A percentile compares a stretch with the other conserved stretches of the same genome.
phyloP scores from a whole-genome alignment of 1,139 yeast genomes.

The Groenewaldozyma auringiensis region DNA sequence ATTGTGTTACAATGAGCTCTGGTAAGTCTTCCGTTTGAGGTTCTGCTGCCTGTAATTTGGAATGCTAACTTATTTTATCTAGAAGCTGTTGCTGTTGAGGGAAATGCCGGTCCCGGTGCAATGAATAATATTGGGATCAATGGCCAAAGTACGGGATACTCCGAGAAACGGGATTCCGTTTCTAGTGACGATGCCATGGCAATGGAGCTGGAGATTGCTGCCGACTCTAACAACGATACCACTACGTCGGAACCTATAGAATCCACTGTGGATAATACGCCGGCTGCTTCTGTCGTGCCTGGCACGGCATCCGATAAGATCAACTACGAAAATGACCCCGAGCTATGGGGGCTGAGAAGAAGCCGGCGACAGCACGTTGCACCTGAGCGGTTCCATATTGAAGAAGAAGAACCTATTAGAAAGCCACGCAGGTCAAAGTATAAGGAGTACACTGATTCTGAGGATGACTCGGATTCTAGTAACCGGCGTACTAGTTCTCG shows the following conservation, averaged over 20 bases:
- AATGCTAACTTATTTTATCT: no score
- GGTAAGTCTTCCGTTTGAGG: no score
- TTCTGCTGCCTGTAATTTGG: no score
- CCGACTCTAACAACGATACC: background rate
- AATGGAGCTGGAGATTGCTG: slow-evolving; percentile 3
- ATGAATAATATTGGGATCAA: background rate
- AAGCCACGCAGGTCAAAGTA: slow-evolving; percentile 12
- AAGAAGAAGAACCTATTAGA: slow-evolving; percentile 27
- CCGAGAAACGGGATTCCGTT: background rate
- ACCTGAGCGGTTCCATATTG: slow-evolving; percentile 40
- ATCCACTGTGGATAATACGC: background rate
- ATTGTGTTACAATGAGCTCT: no score
- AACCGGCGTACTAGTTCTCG: slow-evolving; percentile 8
- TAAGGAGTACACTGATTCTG: slow-evolving; percentile 20
- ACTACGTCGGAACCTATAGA: background rate
- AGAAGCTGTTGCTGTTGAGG: no score
- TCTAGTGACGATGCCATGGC: slow-evolving; percentile 1
- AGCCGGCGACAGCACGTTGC: slow-evolving; percentile 63
- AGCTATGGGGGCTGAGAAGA: slow-evolving; percentile 84
- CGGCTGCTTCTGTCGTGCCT: background rate
- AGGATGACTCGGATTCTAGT: slow-evolving; percentile 19
- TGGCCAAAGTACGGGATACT: background rate
- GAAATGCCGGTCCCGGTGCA: background rate
- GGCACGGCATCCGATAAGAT: slow-evolving; percentile 4
- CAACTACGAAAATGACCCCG: slow-evolving; percentile 49